Base-by-base conservation (phyloP, 2,329 filamentous ascomycete genomes). In the Colletotrichum sp. region DNA sequence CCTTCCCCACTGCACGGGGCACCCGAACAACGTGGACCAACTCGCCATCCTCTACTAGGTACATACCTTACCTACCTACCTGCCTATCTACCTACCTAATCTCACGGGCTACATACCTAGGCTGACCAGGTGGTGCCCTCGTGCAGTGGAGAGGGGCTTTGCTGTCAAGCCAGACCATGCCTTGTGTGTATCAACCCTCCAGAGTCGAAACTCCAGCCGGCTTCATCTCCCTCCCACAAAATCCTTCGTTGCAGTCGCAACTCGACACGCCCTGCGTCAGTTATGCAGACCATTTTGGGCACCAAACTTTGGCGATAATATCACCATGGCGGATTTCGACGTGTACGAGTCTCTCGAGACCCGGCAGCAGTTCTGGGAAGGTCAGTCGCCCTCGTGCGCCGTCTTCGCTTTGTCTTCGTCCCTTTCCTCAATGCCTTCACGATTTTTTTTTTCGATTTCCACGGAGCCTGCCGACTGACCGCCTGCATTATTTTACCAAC, bases 361-460 rank as follows among this genome's bases (percentile, higher is more conserved):
- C 85, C 95, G 95, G 87, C 91, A 95, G 85, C 93, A 96, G 86
- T 96, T 98, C 87, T 98, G 96, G 96, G 90, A 93, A 86, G 95
- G 96, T 98, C 80, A 79, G 85, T 82, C 69, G 80, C 80, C 80
- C 76, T 65, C 30, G n/a, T 64, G 32, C 55, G 36, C 36, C 26
- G 9, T 24, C 36, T 18, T 36, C 36, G 10, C 26, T n/a, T 24
- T 26, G 49, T 55, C 28, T 39, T 39, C 77, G 78, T 79, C 70
- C 77, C 62, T 69, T 39, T 52, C 65, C 49, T 21, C 49, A 32
- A 64, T 59, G 21, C 44, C 26, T 71, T 21, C 34, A 8, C 36
- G 16, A 32, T 55, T 26, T 36, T 24, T 26, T 26, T 26, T 36
- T 24, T 60, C 64, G 60, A 55, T n/a, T 57, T n/a, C 49, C 52